These are phyloP conservation scores for Thinopyrum elongatum DNA, from an alignment of 176 grass and related monocot genomes.

Conservation along the genomic window DNA sequence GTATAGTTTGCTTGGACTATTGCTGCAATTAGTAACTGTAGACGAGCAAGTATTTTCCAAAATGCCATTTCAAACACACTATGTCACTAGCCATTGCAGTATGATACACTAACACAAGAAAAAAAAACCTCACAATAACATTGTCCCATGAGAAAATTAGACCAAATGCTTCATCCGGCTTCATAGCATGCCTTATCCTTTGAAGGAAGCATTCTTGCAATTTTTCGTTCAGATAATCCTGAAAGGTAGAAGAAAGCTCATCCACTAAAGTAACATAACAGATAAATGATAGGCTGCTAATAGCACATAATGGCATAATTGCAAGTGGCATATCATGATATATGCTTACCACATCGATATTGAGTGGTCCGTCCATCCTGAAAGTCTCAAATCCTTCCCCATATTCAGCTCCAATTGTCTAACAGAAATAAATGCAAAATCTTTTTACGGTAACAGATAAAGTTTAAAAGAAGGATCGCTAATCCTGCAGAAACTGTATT, in stretches of 20 bases:
- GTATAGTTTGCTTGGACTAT: not conserved
- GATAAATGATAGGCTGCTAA: not conserved
- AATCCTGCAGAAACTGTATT: not conserved
- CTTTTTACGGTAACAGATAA: not conserved
- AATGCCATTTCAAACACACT: not conserved
- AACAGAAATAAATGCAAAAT: slow-evolving; percentile 14
- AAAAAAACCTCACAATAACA: slow-evolving; percentile 67
- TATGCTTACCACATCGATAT: slow-evolving; percentile 90
- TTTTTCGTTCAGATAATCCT: slow-evolving; percentile 96
- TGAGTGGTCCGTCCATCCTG: slow-evolving; percentile 88
- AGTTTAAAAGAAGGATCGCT: not conserved
- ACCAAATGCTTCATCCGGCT: slow-evolving; percentile 97
- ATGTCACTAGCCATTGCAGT: not conserved
- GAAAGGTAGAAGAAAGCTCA: slow-evolving; percentile 19
- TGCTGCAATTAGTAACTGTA: not conserved
- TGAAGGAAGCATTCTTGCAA: slow-evolving; percentile 95
- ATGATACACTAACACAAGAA: slow-evolving; percentile 1
- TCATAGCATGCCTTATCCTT: slow-evolving; percentile 98
- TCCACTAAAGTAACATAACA: slow-evolving; percentile 7
- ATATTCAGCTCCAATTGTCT: slow-evolving; percentile 94
- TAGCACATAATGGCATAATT: not conserved
- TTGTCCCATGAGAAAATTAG: slow-evolving; percentile 99
- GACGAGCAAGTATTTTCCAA: not conserved
- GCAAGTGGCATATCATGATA: not conserved
- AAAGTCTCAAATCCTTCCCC: slow-evolving; percentile 98